Evolutionary conservation across 768 basidiomycete species (phyloP).

Genomic region (Chalciporus chontae): DNA sequence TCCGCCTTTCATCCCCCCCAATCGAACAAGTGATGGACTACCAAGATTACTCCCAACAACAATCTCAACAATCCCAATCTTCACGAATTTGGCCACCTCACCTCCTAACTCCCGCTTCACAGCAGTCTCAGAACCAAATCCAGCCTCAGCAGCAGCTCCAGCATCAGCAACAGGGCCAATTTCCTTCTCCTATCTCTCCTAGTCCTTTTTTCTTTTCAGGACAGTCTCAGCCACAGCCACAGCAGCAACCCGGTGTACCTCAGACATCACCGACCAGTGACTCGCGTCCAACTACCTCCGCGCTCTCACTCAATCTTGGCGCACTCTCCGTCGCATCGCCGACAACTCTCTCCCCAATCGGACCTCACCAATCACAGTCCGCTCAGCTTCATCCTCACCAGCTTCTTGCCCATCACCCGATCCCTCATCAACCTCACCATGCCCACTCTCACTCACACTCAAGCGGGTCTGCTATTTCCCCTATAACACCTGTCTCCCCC

Average conservation of each 20-base stretch:
- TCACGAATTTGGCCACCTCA: conserved; percentile 25
- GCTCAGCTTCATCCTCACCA: conserved; percentile 57
- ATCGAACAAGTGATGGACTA: conserved; percentile 20
- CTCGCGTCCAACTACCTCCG: conserved; percentile 29
- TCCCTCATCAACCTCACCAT: conserved; percentile 22
- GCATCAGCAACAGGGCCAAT: conserved; percentile 11
- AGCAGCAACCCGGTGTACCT: not conserved
- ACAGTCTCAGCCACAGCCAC: conserved; percentile 15
- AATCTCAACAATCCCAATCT: conserved; percentile 29
- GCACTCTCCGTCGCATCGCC: conserved; percentile 65
- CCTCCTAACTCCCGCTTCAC: conserved; percentile 10
- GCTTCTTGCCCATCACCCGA: conserved; percentile 50
- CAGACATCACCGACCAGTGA: conserved; percentile 17
- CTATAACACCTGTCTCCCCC: conserved; percentile 59
- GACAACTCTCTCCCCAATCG: conserved; percentile 61
- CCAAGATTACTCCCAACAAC: conserved; percentile 32
- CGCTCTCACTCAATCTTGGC: conserved; percentile 65
- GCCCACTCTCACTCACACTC: conserved; percentile 24
- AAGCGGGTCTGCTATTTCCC: conserved; percentile 36
- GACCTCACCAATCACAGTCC: conserved; percentile 39
- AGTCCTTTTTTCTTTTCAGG: conserved; percentile 20
- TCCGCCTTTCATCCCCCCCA: not conserved
- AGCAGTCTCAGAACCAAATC: not conserved
- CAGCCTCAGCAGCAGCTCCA: conserved; percentile 1
- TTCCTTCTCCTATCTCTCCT: conserved; percentile 28